Conservation (phyloP, 192 early-diverging fungal species). For the Geranomyces variabilis region DNA sequence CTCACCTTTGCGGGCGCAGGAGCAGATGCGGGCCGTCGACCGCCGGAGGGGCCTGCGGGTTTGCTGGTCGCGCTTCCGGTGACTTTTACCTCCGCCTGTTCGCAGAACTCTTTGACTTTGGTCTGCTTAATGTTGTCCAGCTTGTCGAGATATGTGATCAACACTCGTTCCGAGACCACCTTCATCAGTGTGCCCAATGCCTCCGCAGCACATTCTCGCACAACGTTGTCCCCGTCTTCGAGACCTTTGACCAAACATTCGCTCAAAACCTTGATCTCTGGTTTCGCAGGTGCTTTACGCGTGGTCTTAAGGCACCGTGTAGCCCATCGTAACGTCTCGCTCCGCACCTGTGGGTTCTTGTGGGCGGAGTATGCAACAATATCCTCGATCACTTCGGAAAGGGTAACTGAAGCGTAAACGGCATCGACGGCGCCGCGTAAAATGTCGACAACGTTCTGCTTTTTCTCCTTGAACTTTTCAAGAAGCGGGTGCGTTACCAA, state of each 20-base stretch:
- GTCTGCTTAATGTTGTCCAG: slow-evolving; percentile 85
- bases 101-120: slow-evolving; percentile 86
- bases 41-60: not conserved
- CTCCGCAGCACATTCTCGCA: slow-evolving; percentile 83
- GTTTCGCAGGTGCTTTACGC: slow-evolving; percentile 71
- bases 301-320: slow-evolving; percentile 74
- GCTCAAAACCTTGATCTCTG: slow-evolving; percentile 76
- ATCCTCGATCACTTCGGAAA: slow-evolving; percentile 81
- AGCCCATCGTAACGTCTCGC: slow-evolving; percentile 76
- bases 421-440: slow-evolving; percentile 81
- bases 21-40: not conserved
- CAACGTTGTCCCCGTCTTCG: slow-evolving; percentile 82
- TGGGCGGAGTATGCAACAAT: slow-evolving; percentile 68
- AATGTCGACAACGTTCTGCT: slow-evolving; percentile 84
- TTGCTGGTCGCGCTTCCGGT: slow-evolving; percentile 3
- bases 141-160: slow-evolving; percentile 70
- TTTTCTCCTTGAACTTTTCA: slow-evolving; percentile 96
- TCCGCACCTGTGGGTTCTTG: slow-evolving; percentile 92
- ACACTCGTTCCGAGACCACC: slow-evolving; percentile 75
- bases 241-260: slow-evolving; percentile 77
- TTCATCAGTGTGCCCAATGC: slow-evolving; percentile 89
- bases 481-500: slow-evolving; percentile 73
- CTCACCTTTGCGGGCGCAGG: not conserved
- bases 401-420: slow-evolving; percentile 68
- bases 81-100: slow-evolving; percentile 73